Evolutionary conservation across 1,284 basidiomycete species (phyloP), one percentile per base, ranked within the genome.

Genomic region (Malassezia vespertilionis): DNA sequence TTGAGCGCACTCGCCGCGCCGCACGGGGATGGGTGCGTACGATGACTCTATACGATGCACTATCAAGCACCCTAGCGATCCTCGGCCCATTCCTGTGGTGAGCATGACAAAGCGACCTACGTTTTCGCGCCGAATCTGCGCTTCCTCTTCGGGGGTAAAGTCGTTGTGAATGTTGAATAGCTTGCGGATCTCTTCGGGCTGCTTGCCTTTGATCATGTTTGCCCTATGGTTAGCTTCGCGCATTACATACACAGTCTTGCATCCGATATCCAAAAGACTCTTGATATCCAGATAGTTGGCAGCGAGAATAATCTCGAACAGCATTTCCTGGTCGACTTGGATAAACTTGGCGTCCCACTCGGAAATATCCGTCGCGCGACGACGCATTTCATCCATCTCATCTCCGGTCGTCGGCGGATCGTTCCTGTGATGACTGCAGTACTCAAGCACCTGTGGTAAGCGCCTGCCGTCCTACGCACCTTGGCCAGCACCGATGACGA

Each of bases 241-340:
- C 24, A 12, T 9, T 4, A 63, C 63, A 46, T 60, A 68, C 65
- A 97, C 93, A 12, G 91, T 97, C 79, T 97, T 96, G 81, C 93
- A 97, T 1, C 93, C 93, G 52, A 97, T 89, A 71, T 97, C 93
- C 34, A 97, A 81, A 36, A 97, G 79, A 28, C 90, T 84, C 77
- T 97, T 97, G 78, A 99, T 99, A 72, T 99, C 93, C 64, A 99
- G 83, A 75, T 97, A 97, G 77, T 99, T 97, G 54, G 93, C 93
- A 8, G 93, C 93, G 52, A 97, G 82, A 73, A 97, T 99, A 72
- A 97, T 97, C 77, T 99, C 93, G 60, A 97, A 97, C 14, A 89
- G 78, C 86, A 89, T 88, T 73, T 89, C 86, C 74, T 95, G 89
- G 76, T 93, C 89, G 51, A 93, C 75, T 67, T 75, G 64, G 72